phyloP scores from a whole-genome alignment of 2,329 filamentous ascomycete genomes.

The Cercospora zeae-maydis region DNA sequence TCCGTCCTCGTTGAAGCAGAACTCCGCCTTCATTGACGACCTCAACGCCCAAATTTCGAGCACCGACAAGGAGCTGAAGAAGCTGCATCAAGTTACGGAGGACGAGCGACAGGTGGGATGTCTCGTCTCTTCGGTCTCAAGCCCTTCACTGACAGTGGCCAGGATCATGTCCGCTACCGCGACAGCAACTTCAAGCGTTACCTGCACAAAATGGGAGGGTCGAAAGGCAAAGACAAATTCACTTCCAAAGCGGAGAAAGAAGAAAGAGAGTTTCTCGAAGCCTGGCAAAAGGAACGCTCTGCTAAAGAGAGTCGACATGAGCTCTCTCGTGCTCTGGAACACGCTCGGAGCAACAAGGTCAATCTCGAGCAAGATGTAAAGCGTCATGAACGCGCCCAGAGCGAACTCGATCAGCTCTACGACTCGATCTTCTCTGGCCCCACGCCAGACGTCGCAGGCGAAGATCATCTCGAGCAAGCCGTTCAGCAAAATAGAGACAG shows the following conservation, averaged over 20 bases:
- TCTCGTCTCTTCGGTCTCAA: background rate
- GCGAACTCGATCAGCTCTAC: constrained; percentile 52
- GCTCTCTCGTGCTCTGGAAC: constrained; percentile 41
- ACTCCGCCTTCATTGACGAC: constrained; percentile 46
- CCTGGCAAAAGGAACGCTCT: constrained; percentile 48
- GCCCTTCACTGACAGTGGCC: background rate
- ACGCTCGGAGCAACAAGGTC: constrained; percentile 39
- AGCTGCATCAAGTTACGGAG: constrained; percentile 42
- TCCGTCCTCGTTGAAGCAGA: constrained; percentile 45
- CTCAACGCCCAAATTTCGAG: constrained; percentile 43
- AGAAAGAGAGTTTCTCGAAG: constrained; percentile 55
- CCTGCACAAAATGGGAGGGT: constrained; percentile 51
- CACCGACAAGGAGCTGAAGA: constrained; percentile 40
- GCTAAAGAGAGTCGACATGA: constrained; percentile 44
- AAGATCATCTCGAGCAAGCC: constrained; percentile 48
- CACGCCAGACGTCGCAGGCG: constrained; percentile 53
- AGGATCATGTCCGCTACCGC: constrained; percentile 52
- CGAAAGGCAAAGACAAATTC: constrained; percentile 46
- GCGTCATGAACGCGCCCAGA: constrained; percentile 44
- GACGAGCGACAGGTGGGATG: constrained; percentile 43
- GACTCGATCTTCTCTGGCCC: constrained; percentile 53
- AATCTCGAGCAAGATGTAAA: constrained; percentile 40
- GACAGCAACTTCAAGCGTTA: constrained; percentile 53
- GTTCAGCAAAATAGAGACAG: constrained; percentile 37
- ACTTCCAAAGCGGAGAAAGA: constrained; percentile 51